Evolutionary conservation across 208 protist species (phyloP), one percentile per base, ranked within the genome.

Genomic region (Leishmania tarentolae): DNA sequence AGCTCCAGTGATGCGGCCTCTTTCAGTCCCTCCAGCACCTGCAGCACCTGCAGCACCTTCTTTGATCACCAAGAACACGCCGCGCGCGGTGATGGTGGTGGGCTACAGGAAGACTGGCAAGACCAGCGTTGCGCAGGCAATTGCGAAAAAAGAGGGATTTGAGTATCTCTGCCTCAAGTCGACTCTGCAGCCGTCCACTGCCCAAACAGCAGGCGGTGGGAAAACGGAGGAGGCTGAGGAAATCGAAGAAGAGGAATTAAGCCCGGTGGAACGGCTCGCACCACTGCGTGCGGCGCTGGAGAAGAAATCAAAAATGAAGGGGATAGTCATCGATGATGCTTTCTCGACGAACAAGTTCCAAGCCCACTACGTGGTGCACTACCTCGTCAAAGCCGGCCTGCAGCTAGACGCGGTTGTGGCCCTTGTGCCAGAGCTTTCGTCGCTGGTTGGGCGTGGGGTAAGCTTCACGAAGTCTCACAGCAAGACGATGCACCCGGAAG

Each of bases 261-360:
- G 52, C 31, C 84, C 79, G 76, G 72, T 80, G 74, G 76, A 87
- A 57, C 83, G 78, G 35, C 87, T 92, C 28, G 71, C 87, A 5
- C 83, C 82, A 21, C 80, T 96, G 24, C 80, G 83, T 17, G 76
- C 86, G 37, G 31, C 90, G 37, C 83, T 96, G 50, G 80, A 76
- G 71, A 68, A 86, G 65, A 92, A 92, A 79, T 52, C 79, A 0
- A 69, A 82, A 8, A 78, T 91, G 59, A 91, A 87, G 47, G 94
- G 92, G 28, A 85, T 97, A 35, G 92, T 97, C 44, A 90, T 97
- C 81, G 94, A 97, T 76, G 94, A 97, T 81, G 87, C 87, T 42
- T 81, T 97, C 52, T 79, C 89, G n/a, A 78, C 86, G 24, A 95
- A 89, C 57, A 91, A 89, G 75, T 96, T 86, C 79, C 92, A 97